phyloP scores from a whole-genome alignment of 2,329 filamentous ascomycete genomes.

The Knufia fluminis region DNA sequence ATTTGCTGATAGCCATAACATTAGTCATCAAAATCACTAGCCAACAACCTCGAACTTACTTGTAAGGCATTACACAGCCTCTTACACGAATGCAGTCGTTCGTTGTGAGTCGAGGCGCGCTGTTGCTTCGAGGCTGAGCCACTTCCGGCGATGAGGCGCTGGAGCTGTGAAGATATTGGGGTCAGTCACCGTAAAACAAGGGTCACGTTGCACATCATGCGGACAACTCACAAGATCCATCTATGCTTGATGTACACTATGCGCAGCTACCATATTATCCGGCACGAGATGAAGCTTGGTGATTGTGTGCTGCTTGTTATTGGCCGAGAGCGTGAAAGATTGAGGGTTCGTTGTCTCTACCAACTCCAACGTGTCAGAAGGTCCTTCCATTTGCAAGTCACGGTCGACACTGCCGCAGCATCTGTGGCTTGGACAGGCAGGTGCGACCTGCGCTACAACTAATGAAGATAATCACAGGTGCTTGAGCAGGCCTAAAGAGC shows the following conservation, averaged over 20 bases:
- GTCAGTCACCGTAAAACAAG: constrained; percentile 11
- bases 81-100: constrained; percentile 53
- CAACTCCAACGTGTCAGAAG: too few species aligned
- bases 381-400: not conserved
- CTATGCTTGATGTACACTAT: constrained; percentile 6
- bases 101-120: constrained; percentile 46
- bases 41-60: constrained; percentile 27
- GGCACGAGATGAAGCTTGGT: not conserved
- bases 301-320: too few species aligned
- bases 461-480: not conserved
- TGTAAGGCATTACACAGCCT: constrained; percentile 51
- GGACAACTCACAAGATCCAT: constrained; percentile 38
- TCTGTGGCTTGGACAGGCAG: constrained; percentile 6
- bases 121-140: constrained; percentile 40
- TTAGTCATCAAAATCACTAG: constrained; percentile 9
- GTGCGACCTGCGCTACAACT: not conserved
- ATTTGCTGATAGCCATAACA: constrained; percentile 38
- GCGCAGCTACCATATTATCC: constrained; percentile 2
- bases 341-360: too few species aligned
- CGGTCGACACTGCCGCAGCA: not conserved
- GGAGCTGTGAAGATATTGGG: constrained; percentile 40
- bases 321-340: too few species aligned
- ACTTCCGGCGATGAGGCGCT: constrained; percentile 51
- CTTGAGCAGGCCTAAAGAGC: too few species aligned
- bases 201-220: constrained; percentile 11